These are phyloP conservation scores for Ehretia macrophylla DNA, from an alignment of 257 asterid species.

Conservation along the genomic window DNA sequence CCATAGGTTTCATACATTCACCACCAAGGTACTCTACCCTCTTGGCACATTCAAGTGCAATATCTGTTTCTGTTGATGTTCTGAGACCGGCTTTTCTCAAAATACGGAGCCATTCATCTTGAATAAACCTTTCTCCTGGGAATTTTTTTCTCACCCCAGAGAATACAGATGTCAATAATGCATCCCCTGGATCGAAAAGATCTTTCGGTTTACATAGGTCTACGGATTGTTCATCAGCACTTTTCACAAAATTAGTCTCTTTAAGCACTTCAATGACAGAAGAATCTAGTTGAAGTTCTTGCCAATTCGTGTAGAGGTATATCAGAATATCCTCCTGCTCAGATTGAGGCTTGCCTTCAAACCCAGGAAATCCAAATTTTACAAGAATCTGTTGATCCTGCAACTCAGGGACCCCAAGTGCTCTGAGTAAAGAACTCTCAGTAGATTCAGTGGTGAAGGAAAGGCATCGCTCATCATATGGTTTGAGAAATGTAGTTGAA, in stretches of 20 bases:
- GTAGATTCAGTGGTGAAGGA: slow-evolving; percentile 51
- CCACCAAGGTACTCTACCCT: slow-evolving; percentile 90
- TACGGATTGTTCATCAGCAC: slow-evolving; percentile 66
- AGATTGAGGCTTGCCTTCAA: slow-evolving; percentile 55
- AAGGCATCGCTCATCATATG: slow-evolving; percentile 70
- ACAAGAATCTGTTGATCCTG: slow-evolving; percentile 74
- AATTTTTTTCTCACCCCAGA: slow-evolving; percentile 72
- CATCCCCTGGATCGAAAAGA: slow-evolving; percentile 83
- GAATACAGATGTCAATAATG: slow-evolving; percentile 67
- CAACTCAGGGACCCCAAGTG: slow-evolving; percentile 85
- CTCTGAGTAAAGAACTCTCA: slow-evolving; percentile 66
- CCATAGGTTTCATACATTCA: slow-evolving; percentile 54
- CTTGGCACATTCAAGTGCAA: slow-evolving; percentile 83
- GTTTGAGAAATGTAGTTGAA: slow-evolving; percentile 87
- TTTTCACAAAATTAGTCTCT: slow-evolving; percentile 71
- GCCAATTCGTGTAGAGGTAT: slow-evolving; percentile 77
- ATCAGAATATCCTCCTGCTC: slow-evolving; percentile 90
- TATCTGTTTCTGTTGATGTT: slow-evolving; percentile 75
- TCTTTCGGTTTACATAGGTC: slow-evolving; percentile 60
- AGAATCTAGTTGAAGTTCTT: slow-evolving; percentile 68
- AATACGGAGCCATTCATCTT: slow-evolving; percentile 84
- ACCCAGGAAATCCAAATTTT: slow-evolving; percentile 79
- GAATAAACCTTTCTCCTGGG: slow-evolving; percentile 89
- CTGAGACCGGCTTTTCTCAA: slow-evolving; percentile 83
- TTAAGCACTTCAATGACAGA: slow-evolving; percentile 66